These are phyloP conservation scores for Starmerella gropengiesseri DNA, from an alignment of 805 yeast species.

Conservation along the genomic window DNA sequence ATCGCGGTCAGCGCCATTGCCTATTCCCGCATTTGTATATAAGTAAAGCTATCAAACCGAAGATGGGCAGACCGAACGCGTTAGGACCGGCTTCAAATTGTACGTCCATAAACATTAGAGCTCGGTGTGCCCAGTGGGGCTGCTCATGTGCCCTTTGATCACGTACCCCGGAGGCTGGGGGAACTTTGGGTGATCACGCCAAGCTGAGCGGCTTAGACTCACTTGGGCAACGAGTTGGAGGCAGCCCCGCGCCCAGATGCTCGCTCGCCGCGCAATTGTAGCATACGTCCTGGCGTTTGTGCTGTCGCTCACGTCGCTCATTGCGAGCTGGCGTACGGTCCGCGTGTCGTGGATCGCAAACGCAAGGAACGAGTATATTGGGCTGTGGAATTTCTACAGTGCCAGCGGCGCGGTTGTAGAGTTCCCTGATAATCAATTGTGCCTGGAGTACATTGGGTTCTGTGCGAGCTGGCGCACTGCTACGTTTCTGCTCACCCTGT, in stretches of 20 bases:
- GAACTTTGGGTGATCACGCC: no score
- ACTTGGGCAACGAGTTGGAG: no score
- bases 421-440: slow-evolving; percentile 23
- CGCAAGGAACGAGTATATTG: slow-evolving; percentile 11
- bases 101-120: no score
- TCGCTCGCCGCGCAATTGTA: slow-evolving; percentile 8
- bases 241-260: slow-evolving; percentile 2
- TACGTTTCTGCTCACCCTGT: slow-evolving; percentile 24
- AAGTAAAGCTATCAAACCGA: no score
- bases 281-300: slow-evolving; percentile 17
- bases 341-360: slow-evolving; percentile 21
- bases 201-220: no score
- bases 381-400: slow-evolving; percentile 11
- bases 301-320: slow-evolving; percentile 12
- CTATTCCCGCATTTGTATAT: no score
- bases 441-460: slow-evolving; percentile 18
- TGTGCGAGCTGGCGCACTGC: slow-evolving; percentile 28
- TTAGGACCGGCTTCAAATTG: no score
- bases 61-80: no score
- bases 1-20: no score
- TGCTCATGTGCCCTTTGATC: slow-evolving; percentile 1
- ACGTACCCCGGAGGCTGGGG: no score
- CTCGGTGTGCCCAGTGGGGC: no score
- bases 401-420: slow-evolving; percentile 6
- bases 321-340: slow-evolving; percentile 7